Evolutionary conservation across 2,329 filamentous ascomycete genomes (phyloP), one percentile per base, ranked within the genome.

Genomic region (Xylariaceae sp.): DNA sequence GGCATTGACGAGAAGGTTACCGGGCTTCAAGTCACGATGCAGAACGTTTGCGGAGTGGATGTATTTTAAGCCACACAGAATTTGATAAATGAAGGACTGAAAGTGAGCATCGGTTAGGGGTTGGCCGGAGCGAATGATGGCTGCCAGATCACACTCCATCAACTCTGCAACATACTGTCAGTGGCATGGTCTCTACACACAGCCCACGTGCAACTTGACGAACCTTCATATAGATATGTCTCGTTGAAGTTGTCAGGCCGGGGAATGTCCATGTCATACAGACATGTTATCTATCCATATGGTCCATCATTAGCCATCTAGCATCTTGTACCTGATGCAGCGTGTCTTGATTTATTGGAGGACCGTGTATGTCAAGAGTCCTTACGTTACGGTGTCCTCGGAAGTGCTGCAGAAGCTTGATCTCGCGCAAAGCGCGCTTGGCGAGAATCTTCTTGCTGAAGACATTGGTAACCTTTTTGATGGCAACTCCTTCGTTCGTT

Each of bases 381-480:
- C 83, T 72, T 75, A 90, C 86, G 70, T 92, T 92, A 65, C 89
- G 85, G 66, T 92, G 88, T 46, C 89, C 89, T 64, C 94, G 83
- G 76, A 99, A 99, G 73, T 99, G 94, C 76, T 97, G 92, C 58
- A 99, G 80, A 61, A 99, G 82, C 82, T 97, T 99, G 75, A 99
- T 97, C 76, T 99, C 94, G 71, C 94, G 85, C 77, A 99, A 74
- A 44, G 94, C 94, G 66, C 94, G 89, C 84, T 99, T 99, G 64
- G 94, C 94, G 60, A 99, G 81, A 62, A 99, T 99, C 83, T 97
- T 97, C 77, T 99, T 99, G 81, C 90, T 96, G 74, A 99, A 99
- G 64, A 99, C 92, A 87, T 99, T 99, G 76, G 94, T 99, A 69
- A 99, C 90, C 75, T 99, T 99, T 75, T 99, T 99, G 78, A 99